Percentiles rank a stretch among this genome's conserved stretches.
phyloP scores from a whole-genome alignment of 2,329 filamentous ascomycete genomes.

The Stachybotrys echinatus region DNA sequence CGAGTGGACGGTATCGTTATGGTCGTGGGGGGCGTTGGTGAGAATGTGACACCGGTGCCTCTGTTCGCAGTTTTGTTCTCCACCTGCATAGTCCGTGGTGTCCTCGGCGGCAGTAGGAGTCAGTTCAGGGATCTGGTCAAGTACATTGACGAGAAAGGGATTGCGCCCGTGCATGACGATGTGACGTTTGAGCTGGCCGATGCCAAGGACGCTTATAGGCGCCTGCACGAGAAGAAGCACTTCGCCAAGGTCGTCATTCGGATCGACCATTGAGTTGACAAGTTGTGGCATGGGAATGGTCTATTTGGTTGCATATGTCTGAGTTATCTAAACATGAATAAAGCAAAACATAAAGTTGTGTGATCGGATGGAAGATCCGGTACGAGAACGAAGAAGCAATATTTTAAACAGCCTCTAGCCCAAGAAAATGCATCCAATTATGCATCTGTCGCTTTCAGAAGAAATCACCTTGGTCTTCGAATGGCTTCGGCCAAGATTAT shows the following conservation, averaged over 20 bases:
- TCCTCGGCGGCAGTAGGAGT: conserved; percentile 17
- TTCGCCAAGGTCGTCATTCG: conserved; percentile 29
- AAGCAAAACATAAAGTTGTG: too few relatives aligned
- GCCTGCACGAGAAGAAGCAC: conserved; percentile 25
- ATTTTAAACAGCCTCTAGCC: too few relatives aligned
- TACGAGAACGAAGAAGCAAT: too few relatives aligned
- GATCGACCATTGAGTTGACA: conserved; percentile 11
- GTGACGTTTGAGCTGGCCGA: conserved; percentile 22
- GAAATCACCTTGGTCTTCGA: neutral
- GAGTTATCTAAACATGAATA: too few relatives aligned
- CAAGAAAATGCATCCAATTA: too few relatives aligned
- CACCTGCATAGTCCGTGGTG: conserved; percentile 20
- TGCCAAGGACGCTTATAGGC: conserved; percentile 23
- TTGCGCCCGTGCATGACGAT: conserved; percentile 20
- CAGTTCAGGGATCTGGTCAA: conserved; percentile 21
- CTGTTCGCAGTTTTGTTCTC: conserved; percentile 16
- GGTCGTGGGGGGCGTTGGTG: conserved; percentile 23
- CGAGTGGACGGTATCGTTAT: conserved; percentile 25
- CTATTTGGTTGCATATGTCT: too few relatives aligned
- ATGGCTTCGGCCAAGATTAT: neutral
- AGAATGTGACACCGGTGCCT: conserved; percentile 12
- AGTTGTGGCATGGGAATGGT: too few relatives aligned
- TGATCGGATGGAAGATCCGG: too few relatives aligned
- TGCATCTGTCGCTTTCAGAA: too few relatives aligned
- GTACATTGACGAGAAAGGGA: conserved; percentile 24